phyloP scores from a whole-genome alignment of 768 basidiomycete species.

The Auricularia auricula-judae region DNA sequence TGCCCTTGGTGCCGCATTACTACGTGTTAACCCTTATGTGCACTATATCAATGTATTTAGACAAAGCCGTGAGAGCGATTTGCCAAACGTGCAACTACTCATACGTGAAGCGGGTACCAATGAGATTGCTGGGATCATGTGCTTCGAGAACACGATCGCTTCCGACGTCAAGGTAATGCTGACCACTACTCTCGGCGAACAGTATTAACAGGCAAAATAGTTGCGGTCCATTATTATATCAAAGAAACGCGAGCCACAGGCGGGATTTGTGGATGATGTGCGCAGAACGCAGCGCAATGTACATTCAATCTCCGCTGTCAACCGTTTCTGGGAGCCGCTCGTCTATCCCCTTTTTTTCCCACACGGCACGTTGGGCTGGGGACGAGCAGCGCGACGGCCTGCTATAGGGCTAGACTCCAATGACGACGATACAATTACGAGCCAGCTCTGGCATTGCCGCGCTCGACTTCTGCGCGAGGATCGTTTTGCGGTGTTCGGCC shows the following conservation, averaged over 20 bases:
- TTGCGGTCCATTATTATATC: too few species aligned
- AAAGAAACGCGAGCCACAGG: too few species aligned
- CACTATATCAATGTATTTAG: conserved; percentile 6
- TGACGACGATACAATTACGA: too few species aligned
- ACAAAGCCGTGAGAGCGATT: conserved; percentile 5
- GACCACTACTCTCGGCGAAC: too few species aligned
- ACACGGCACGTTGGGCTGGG: conserved; percentile 25
- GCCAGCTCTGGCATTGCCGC: too few species aligned
- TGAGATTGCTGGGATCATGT: not conserved
- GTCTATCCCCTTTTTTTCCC: conserved; percentile 28
- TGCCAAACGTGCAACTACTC: conserved; percentile 5
- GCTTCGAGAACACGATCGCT: not conserved
- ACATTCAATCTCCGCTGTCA: conserved; percentile 16
- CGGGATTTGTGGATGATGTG: too few species aligned
- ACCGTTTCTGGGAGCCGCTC: conserved; percentile 26
- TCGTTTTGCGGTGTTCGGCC: conserved; percentile 24
- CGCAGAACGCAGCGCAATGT: not conserved
- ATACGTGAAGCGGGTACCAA: not conserved
- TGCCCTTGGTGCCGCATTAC: not conserved
- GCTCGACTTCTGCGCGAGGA: too few species aligned
- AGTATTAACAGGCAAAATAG: too few species aligned
- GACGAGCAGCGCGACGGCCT: conserved; percentile 17
- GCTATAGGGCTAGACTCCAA: too few species aligned
- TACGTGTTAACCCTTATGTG: conserved; percentile 10
- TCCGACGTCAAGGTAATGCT: not conserved